Percentiles rank a stretch among this genome's conserved stretches.
Conservation (phyloP, 2,329 filamentous ascomycete species). For the Didymella segeticola region DNA sequence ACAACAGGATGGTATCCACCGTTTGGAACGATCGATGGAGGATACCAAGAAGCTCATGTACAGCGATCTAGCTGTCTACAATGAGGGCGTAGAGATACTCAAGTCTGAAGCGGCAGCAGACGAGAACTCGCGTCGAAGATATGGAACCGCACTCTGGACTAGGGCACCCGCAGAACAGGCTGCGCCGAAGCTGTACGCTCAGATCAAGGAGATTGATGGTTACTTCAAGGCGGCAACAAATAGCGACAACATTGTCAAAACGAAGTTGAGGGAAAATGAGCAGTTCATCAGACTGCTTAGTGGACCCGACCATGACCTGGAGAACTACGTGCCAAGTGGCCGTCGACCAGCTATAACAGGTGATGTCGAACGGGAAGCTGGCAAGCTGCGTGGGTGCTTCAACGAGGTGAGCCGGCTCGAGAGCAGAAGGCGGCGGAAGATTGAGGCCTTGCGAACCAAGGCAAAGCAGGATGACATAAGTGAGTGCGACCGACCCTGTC, state of each 20-base stretch:
- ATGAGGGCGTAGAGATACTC: constrained; percentile 81
- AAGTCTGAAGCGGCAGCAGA: constrained; percentile 85
- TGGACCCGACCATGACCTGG: constrained; percentile 79
- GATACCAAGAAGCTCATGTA: constrained; percentile 90
- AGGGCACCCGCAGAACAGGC: constrained; percentile 74
- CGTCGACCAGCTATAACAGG: constrained; percentile 80
- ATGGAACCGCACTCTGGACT: constrained; percentile 86
- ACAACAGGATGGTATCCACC: constrained; percentile 83
- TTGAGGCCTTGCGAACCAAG: constrained; percentile 79
- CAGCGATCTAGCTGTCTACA: constrained; percentile 77
- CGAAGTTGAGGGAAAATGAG: constrained; percentile 80
- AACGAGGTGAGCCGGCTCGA: constrained; percentile 88
- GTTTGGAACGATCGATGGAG: constrained; percentile 78
- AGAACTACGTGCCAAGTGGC: constrained; percentile 89
- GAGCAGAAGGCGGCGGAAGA: constrained; percentile 77
- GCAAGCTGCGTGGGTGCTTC: constrained; percentile 76
- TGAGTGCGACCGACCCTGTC: constrained; percentile 45
- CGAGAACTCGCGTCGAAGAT: constrained; percentile 73
- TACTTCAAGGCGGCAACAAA: constrained; percentile 78
- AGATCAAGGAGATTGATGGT: constrained; percentile 79
- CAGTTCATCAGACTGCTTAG: constrained; percentile 76
- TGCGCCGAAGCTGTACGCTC: constrained; percentile 73
- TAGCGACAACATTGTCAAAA: constrained; percentile 73
- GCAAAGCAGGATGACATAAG: constrained; percentile 87
- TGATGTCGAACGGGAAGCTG: constrained; percentile 79